Evolutionary conservation across 2,329 filamentous ascomycete genomes (phyloP).

Genomic region (Pezicula neosporulosa): DNA sequence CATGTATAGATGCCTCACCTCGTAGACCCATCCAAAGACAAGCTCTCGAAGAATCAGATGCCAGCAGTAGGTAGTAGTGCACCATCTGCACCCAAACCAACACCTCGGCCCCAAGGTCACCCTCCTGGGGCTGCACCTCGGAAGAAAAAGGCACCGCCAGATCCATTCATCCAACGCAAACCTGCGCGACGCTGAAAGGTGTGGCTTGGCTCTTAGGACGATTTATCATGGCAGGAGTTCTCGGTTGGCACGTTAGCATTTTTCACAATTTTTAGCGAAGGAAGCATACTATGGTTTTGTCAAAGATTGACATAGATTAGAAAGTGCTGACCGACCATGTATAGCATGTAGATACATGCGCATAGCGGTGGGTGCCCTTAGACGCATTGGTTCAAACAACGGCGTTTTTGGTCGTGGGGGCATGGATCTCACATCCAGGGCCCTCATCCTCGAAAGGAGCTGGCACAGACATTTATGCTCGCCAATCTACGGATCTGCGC

Average conservation of each 20-base stretch:
- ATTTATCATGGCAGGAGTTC: background rate
- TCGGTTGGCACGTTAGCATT: background rate
- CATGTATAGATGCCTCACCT: background rate
- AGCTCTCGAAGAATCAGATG: background rate
- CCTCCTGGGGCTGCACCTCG: conserved; percentile 5
- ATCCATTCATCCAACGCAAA: conserved; percentile 17
- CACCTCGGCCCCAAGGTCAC: conserved; percentile 1
- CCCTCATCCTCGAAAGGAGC: too few species aligned
- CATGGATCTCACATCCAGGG: too few species aligned
- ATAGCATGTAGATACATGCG: too few species aligned
- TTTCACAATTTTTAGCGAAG: too few species aligned
- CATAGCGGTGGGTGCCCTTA: too few species aligned
- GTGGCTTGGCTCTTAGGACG: background rate
- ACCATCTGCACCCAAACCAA: conserved; percentile 1
- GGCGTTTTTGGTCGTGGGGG: too few species aligned
- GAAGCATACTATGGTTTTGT: too few species aligned
- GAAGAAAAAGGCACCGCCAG: conserved; percentile 11
- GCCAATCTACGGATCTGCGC: too few species aligned
- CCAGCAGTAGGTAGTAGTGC: conserved; percentile 8
- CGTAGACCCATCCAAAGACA: background rate
- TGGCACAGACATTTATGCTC: too few species aligned
- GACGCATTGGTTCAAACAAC: too few species aligned
- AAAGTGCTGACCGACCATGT: too few species aligned
- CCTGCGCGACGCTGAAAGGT: conserved; percentile 1
- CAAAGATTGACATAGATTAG: too few species aligned